phyloP scores from a whole-genome alignment of 805 yeast species.

The Naumovozyma castellii region DNA sequence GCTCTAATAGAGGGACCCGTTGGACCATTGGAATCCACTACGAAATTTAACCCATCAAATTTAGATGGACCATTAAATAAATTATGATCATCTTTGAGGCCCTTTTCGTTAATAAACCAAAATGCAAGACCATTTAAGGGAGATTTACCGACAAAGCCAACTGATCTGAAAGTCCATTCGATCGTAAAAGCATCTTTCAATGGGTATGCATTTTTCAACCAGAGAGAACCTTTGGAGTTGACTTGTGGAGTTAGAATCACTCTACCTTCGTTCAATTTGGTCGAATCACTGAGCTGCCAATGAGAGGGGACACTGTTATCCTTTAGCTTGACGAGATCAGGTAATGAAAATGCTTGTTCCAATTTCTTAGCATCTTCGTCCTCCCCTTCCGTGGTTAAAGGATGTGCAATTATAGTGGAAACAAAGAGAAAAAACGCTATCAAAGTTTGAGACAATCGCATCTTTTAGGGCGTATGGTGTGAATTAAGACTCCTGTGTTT shows the following conservation, averaged over 20 bases:
- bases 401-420: background rate
- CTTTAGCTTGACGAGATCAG: slow-evolving; percentile 29
- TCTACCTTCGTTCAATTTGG: slow-evolving; percentile 43
- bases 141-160: slow-evolving; percentile 41
- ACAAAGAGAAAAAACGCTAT: background rate
- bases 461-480: background rate
- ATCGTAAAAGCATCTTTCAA: slow-evolving; percentile 41
- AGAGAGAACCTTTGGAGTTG: slow-evolving; percentile 36
- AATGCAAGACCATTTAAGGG: slow-evolving; percentile 47
- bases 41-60: slow-evolving; percentile 56
- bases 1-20: slow-evolving; percentile 47
- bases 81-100: slow-evolving; percentile 19
- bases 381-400: background rate
- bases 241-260: slow-evolving; percentile 40
- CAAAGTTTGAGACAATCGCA: background rate
- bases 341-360: slow-evolving; percentile 21
- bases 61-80: slow-evolving; percentile 47
- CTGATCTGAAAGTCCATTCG: slow-evolving; percentile 54
- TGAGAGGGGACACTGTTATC: slow-evolving; percentile 3
- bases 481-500: background rate
- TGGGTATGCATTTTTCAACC: slow-evolving; percentile 32
- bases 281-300: slow-evolving; percentile 36
- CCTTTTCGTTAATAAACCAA: slow-evolving; percentile 37
- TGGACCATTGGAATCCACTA: slow-evolving; percentile 42
- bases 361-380: background rate